Base-by-base conservation (phyloP, 768 basidiomycete genomes). In the Kondoa malvinella region DNA sequence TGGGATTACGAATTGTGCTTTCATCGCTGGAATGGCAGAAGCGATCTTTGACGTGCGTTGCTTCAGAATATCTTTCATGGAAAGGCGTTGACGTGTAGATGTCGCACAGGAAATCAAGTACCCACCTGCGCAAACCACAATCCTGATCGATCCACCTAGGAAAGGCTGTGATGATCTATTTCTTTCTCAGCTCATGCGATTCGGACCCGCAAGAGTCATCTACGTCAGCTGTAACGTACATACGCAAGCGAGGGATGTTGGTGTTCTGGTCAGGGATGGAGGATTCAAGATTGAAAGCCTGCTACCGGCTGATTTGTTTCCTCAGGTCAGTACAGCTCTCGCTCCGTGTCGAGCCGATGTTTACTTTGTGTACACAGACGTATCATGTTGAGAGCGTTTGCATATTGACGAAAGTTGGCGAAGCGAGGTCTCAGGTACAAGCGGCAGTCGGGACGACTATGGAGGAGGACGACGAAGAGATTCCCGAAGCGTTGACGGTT, bases 291-390 rank as follows among this genome's bases (percentile, higher is more conserved):
- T 99, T 73, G 88, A 92, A 78, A 88, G 85, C 72, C 72, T 95
- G 73, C 77, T 87, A 69, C 92, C 91, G 34, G 89, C 95, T 72
- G 94, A 97, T 79, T 75, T 99, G 66, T 99, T 97, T 79, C 90
- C 94, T 4, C 27, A 12, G n/a, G n/a, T n/a, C n/a, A n/a, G n/a
- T n/a, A n/a, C n/a, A n/a, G n/a, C n/a, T n/a, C 25, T 14, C 50
- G 50, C 25, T 56, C 50, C 50, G 14, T 25, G 50, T 56, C 50
- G 14, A 14, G 14, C 25, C 50, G 14, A 14, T 56, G 14, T 14
- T 56, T 25, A 14, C 14, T 25, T 56, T 56, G 50, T 25, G 50
- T 25, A 56, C 50, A 56, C 92, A 96, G 80, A 94, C 91, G 29
- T 87, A 88, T 15, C 92, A 96, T 80, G 89, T 94, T 8, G 91